Percentiles rank a stretch among this genome's conserved stretches.
These are phyloP conservation scores for Podospora anserina DNA, from an alignment of 495 filamentous ascomycete genomes.

Conservation along the genomic window DNA sequence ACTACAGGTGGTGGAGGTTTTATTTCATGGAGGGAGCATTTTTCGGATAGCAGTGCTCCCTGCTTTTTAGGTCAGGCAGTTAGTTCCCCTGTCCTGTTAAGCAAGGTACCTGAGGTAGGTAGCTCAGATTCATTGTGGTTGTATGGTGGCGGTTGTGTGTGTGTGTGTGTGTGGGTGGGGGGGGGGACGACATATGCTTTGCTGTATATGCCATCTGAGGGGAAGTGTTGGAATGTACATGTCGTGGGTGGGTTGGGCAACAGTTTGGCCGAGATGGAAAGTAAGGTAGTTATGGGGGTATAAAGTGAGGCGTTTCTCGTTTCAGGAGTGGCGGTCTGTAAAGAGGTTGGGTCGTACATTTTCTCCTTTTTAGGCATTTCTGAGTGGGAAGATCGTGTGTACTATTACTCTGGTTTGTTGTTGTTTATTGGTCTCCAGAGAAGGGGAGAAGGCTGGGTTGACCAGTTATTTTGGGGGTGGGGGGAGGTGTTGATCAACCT, in stretches of 20 bases:
- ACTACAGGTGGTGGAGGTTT: no score
- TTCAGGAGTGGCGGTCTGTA: neutral
- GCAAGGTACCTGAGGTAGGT: neutral
- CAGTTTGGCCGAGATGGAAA: conserved; percentile 3
- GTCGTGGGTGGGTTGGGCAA: neutral
- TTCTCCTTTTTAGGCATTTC: neutral
- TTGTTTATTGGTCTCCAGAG: no score
- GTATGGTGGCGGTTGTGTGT: neutral
- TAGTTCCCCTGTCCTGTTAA: neutral
- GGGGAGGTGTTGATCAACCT: no score
- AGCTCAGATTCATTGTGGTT: neutral
- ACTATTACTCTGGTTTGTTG: no score
- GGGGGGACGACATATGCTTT: neutral
- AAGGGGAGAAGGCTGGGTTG: no score
- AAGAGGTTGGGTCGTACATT: neutral
- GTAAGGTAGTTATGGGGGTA: neutral
- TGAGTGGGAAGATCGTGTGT: no score
- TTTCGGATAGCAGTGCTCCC: neutral
- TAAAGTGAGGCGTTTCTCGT: neutral
- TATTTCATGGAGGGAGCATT: no score
- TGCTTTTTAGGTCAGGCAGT: neutral
- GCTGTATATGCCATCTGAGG: neutral
- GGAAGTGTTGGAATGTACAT: neutral
- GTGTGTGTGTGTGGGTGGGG: neutral
- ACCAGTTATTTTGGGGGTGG: no score